A percentile compares a stretch with the other conserved stretches of the same genome.
Evolutionary conservation across 1,139 yeast genomes (phyloP).

Genomic region (Geotrichum klebahnii): DNA sequence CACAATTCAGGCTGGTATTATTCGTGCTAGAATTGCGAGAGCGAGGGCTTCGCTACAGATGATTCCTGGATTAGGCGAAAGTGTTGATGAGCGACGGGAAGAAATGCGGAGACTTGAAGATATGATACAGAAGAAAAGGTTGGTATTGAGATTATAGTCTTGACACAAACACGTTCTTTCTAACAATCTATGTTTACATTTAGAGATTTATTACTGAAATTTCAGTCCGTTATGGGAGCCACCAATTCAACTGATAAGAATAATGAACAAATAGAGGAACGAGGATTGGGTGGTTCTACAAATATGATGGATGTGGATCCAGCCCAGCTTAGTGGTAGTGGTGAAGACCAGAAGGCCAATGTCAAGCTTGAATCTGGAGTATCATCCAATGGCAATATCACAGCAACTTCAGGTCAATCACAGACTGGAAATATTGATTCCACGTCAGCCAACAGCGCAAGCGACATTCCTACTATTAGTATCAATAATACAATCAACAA

Average conservation of each 20-base stretch:
- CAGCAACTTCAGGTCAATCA: neutral
- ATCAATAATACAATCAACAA: neutral
- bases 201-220: slow-evolving; percentile 28
- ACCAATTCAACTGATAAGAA: slow-evolving; percentile 9
- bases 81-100: slow-evolving; percentile 17
- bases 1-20: slow-evolving; percentile 13
- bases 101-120: slow-evolving; percentile 17
- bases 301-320: slow-evolving; percentile 6
- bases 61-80: slow-evolving; percentile 15
- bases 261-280: neutral
- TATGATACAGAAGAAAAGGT: slow-evolving; percentile 18
- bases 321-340: too few relatives aligned
- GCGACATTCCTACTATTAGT: slow-evolving; percentile 18
- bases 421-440: neutral
- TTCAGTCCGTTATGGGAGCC: slow-evolving; percentile 31
- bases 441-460: slow-evolving; percentile 40
- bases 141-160: slow-evolving; percentile 26
- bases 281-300: neutral
- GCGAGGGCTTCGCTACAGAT: slow-evolving; percentile 10
- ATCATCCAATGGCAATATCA: too few relatives aligned
- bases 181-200: neutral
- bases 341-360: too few relatives aligned
- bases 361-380: too few relatives aligned
- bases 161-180: neutral
- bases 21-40: slow-evolving; percentile 16